A percentile compares a stretch with the other conserved stretches of the same genome.
Evolutionary conservation across 352 stramenopile species (phyloP).

Genomic region (Pythium utonaiense): DNA sequence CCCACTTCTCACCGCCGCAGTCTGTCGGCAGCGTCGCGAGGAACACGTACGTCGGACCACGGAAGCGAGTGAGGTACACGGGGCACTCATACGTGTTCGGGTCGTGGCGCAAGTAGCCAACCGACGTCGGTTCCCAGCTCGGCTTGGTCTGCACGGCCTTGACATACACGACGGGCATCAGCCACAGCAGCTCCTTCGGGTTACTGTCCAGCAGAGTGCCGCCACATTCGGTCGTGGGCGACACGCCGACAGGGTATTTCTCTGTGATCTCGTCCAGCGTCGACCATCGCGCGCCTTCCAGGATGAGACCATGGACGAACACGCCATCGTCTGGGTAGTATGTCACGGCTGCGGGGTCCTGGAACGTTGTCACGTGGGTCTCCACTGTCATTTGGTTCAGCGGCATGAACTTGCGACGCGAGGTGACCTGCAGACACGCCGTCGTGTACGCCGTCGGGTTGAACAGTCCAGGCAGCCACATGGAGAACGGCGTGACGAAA

Average conservation of each 20-base stretch:
- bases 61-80: constrained; percentile 96
- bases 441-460: constrained; percentile 96
- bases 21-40: constrained; percentile 93
- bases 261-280: constrained; percentile 88
- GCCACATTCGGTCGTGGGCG: constrained; percentile 81
- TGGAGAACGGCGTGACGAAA: constrained; percentile 90
- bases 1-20: constrained; percentile 91
- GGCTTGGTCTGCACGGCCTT: constrained; percentile 93
- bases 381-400: constrained; percentile 96
- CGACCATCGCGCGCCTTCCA: constrained; percentile 94
- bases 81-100: constrained; percentile 94
- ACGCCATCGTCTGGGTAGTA: constrained; percentile 90
- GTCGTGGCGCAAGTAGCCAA: constrained; percentile 94
- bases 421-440: constrained; percentile 94
- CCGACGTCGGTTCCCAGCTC: constrained; percentile 92
- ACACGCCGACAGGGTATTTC: constrained; percentile 78
- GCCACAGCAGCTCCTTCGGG: constrained; percentile 94
- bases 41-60: constrained; percentile 96
- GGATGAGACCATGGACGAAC: constrained; percentile 94
- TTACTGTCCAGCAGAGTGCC: constrained; percentile 92
- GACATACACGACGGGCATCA: constrained; percentile 93
- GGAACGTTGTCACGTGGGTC: constrained; percentile 94
- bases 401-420: constrained; percentile 87
- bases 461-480: constrained; percentile 95
- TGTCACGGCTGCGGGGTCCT: constrained; percentile 74